These are phyloP conservation scores for Cercospora nicotianae DNA, from an alignment of 2,329 filamentous ascomycete species.

Conservation along the genomic window DNA sequence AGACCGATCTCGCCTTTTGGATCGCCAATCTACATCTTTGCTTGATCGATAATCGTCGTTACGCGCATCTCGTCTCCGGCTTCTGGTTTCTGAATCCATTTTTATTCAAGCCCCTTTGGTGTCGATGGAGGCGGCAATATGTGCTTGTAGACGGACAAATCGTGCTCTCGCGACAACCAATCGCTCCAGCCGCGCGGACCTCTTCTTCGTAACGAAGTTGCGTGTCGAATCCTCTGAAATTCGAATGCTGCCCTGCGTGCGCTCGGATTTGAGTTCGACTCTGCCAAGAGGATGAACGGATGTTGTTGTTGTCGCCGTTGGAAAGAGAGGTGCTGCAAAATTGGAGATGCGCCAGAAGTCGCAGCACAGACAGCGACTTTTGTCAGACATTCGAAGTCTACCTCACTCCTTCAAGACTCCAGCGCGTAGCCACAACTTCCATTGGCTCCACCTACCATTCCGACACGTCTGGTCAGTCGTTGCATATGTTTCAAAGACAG, in stretches of 20 bases:
- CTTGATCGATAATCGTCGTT: conserved; percentile 1
- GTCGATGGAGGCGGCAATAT: background rate
- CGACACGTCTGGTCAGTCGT: conserved; percentile 11
- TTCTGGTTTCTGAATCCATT: conserved; percentile 6
- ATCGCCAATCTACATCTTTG: background rate
- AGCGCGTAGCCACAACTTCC: conserved; percentile 10
- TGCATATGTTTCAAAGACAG: conserved; percentile 16
- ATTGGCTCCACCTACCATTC: conserved; percentile 8
- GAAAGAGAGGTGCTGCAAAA: background rate
- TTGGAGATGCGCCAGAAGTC: background rate
- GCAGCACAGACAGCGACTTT: background rate
- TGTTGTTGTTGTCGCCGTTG: background rate
- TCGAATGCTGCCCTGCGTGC: background rate
- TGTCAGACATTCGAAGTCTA: background rate
- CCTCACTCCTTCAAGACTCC: background rate
- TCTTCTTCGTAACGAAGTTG: background rate
- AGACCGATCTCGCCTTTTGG: conserved; percentile 17
- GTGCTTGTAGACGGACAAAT: background rate
- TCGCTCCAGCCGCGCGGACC: background rate
- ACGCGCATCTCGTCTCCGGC: conserved; percentile 1
- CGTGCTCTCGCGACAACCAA: background rate
- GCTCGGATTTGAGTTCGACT: background rate
- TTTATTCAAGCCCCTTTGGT: background rate
- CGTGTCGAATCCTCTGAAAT: background rate
- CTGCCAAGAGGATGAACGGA: background rate